These are phyloP conservation scores for Trichophyton rubrum DNA, from an alignment of 2,329 filamentous ascomycete genomes.

Conservation along the genomic window DNA sequence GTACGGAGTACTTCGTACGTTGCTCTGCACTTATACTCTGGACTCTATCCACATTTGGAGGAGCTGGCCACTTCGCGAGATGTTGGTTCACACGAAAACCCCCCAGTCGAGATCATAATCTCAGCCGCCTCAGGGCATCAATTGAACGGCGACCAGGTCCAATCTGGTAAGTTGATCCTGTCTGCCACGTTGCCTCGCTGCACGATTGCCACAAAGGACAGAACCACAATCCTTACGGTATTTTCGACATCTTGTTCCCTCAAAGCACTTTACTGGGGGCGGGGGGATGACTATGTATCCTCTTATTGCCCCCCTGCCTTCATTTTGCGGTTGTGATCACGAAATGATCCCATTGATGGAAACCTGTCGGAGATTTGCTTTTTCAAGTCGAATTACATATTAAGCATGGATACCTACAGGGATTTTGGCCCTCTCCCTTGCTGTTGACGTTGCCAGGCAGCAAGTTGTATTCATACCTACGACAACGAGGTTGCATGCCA, in stretches of 20 bases:
- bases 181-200: slow-evolving; percentile 2
- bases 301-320: neutral
- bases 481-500: neutral
- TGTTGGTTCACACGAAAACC: neutral
- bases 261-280: neutral
- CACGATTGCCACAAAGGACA: neutral
- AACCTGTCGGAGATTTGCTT: slow-evolving; percentile 4
- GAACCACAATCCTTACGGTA: neutral
- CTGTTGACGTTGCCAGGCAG: neutral
- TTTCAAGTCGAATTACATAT: slow-evolving; percentile 1
- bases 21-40: neutral
- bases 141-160: slow-evolving; percentile 3
- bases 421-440: neutral
- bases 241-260: neutral
- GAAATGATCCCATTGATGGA: slow-evolving; percentile 3
- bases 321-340: neutral
- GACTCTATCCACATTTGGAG: neutral
- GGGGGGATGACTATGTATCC: neutral
- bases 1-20: no score
- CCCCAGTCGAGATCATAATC: neutral
- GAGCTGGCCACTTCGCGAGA: neutral
- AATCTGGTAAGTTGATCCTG: slow-evolving; percentile 1
- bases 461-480: neutral
- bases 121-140: neutral
- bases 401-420: neutral